Conservation (phyloP, 2,329 filamentous ascomycete genomes). For the Fusarium compactum region DNA sequence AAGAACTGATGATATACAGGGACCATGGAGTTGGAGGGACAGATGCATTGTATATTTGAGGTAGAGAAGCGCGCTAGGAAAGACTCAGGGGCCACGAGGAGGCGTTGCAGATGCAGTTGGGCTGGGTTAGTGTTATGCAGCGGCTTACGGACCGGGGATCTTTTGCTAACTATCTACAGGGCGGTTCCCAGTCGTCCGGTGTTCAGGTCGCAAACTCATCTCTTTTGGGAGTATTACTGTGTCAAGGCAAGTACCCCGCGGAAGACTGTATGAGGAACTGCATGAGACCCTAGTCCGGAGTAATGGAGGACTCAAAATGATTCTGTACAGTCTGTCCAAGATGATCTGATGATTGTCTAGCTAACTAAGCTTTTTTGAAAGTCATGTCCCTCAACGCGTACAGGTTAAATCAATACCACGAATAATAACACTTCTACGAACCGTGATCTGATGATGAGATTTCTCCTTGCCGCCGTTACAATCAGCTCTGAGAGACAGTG, state of each 20-base stretch:
- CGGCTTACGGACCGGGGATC: constrained; percentile 27
- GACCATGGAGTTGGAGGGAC: neutral
- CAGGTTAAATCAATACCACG: too few relatives aligned
- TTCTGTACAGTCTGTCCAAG: accelerated
- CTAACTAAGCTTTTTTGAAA: too few relatives aligned
- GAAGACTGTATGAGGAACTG: neutral
- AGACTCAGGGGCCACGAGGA: constrained; percentile 11
- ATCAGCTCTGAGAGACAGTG: neutral
- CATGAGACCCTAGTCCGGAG: neutral
- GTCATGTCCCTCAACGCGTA: too few relatives aligned
- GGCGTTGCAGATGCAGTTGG: constrained; percentile 9
- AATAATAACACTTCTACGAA: too few relatives aligned
- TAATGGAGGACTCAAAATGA: neutral
- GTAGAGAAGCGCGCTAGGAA: constrained; percentile 3
- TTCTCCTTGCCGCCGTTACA: neutral
- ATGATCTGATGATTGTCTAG: too few relatives aligned
- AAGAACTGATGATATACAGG: constrained; percentile 5
- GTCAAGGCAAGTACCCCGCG: neutral
- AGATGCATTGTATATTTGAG: constrained; percentile 30
- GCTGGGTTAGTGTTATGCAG: neutral
- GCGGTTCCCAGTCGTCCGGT: constrained; percentile 3
- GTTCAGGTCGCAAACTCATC: neutral
- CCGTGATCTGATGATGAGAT: too few relatives aligned
- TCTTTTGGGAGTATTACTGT: neutral
- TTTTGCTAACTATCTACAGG: neutral